Evolutionary conservation across 2,329 filamentous ascomycete species (phyloP).

Genomic region (Calonectria montana): DNA sequence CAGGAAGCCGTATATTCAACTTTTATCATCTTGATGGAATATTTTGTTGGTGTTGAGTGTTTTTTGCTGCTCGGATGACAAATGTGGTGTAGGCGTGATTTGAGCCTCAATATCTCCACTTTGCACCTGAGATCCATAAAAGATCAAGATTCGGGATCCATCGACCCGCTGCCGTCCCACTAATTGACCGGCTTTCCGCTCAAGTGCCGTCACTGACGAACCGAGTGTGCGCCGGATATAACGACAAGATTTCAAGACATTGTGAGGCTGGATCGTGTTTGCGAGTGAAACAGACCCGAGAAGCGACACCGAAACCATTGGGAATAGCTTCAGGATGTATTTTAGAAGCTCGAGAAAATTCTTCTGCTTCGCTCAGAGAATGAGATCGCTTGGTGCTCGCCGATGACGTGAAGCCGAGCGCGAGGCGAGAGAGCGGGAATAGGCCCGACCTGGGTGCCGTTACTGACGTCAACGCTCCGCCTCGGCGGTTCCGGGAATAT

Average conservation of each 20-base stretch:
- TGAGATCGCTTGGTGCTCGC: neutral
- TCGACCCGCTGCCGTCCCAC: slow-evolving; percentile 12
- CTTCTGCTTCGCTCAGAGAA: neutral
- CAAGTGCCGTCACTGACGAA: slow-evolving; percentile 11
- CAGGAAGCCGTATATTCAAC: too few species aligned
- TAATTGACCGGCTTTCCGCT: slow-evolving; percentile 8
- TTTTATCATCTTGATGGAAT: neutral
- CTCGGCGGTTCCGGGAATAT: slow-evolving; percentile 18
- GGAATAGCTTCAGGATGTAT: neutral
- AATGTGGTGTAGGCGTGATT: slow-evolving; percentile 1
- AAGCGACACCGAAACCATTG: neutral
- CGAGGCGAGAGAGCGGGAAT: slow-evolving; percentile 4
- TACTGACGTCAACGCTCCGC: slow-evolving; percentile 29
- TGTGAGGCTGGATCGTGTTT: neutral
- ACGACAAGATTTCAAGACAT: neutral
- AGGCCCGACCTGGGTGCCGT: slow-evolving; percentile 22
- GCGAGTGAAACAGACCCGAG: neutral
- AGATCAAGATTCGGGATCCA: slow-evolving; percentile 17
- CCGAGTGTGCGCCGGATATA: neutral
- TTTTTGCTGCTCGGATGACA: neutral
- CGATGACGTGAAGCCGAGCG: slow-evolving; percentile 15
- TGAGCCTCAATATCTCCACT: slow-evolving; percentile 24
- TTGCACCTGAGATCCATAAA: slow-evolving; percentile 11
- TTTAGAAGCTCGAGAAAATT: neutral
- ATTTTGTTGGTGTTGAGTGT: neutral